Base-by-base conservation (phyloP, 495 filamentous ascomycete genomes). In the Arthonia radiata region DNA sequence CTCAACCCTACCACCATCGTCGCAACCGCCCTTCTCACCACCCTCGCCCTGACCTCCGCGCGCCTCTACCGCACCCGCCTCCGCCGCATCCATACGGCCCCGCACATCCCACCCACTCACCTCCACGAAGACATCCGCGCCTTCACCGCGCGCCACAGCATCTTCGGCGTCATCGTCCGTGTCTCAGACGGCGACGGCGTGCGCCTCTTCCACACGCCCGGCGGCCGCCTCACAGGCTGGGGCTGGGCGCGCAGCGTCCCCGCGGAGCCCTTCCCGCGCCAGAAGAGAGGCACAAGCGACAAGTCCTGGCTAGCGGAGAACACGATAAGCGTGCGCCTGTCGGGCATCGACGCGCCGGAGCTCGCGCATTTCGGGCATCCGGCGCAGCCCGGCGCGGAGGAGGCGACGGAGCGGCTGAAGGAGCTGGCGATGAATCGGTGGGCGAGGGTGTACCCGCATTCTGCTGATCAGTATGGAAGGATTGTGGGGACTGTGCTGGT, bases 141-240 rank as follows among this genome's bases (percentile, higher is more conserved):
- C n/a, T n/a, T n/a, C n/a, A n/a, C n/a, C n/a, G n/a, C n/a, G n/a
- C 61, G 50, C 27, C 59, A 79, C 32, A 76, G 62, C 28, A 36
- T 94, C 26, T 69, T 83, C 36, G 86, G 86, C 5, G 59, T 54
- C 29, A 86, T 93, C 3, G 92, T 86, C 15, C 81, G 74, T 34
- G 86, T 97, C 14, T 89, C 89, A 26, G 86, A 97, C 54, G 89
- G 78, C 0, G 86, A 97, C 42, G 80, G 80, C 35, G 93, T 97
- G 44, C 66, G 80, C 27, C 45, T 97, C 5, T 97, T 72, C 44
- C 86, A 97, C 47, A 92, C 80, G 0, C 86, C 86, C 0, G 86
- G 89, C 8, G 86, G 86, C 8, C 54, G 76, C 25, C 40, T 83
- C 12, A 57, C 70, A 8, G 86, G 86, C 26, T 97, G 89, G 89